Percentiles rank a stretch among this genome's conserved stretches.
Conservation (phyloP, 73 alveolate genomes). For the Paramecium caudatum region DNA sequence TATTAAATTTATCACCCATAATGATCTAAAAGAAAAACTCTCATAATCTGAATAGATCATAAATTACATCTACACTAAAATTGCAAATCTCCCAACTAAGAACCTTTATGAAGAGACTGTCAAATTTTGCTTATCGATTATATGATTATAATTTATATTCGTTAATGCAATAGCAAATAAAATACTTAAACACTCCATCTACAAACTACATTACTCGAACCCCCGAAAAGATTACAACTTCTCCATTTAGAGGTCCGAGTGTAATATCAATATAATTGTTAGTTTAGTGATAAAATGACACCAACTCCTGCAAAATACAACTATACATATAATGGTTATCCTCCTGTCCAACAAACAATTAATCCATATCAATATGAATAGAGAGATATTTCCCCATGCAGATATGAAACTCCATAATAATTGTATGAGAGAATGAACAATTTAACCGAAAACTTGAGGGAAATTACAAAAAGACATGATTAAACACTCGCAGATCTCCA, state of each 20-base stretch:
- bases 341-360: not conserved
- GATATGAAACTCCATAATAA: not conserved
- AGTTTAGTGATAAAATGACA: not conserved
- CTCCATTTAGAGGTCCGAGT: slow-evolving; percentile 18
- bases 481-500: not conserved
- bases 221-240: slow-evolving; percentile 6
- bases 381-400: not conserved
- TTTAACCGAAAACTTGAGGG: not conserved
- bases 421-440: not conserved
- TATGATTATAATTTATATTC: slow-evolving; percentile 19
- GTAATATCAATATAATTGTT: not conserved
- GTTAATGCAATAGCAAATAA: slow-evolving; percentile 19
- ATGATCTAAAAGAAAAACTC: too few relatives aligned
- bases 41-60: too few relatives aligned
- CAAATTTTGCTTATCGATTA: too few relatives aligned
- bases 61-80: too few relatives aligned
- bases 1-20: too few relatives aligned
- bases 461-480: not conserved
- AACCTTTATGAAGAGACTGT: too few relatives aligned
- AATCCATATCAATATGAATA: not conserved
- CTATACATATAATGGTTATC: not conserved
- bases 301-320: not conserved
- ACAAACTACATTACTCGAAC: not conserved
- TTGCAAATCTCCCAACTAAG: too few relatives aligned
- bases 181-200: slow-evolving; percentile 17